These are phyloP conservation scores for Cryptosporidium parvum DNA, from an alignment of 169 alveolate species.

Conservation along the genomic window DNA sequence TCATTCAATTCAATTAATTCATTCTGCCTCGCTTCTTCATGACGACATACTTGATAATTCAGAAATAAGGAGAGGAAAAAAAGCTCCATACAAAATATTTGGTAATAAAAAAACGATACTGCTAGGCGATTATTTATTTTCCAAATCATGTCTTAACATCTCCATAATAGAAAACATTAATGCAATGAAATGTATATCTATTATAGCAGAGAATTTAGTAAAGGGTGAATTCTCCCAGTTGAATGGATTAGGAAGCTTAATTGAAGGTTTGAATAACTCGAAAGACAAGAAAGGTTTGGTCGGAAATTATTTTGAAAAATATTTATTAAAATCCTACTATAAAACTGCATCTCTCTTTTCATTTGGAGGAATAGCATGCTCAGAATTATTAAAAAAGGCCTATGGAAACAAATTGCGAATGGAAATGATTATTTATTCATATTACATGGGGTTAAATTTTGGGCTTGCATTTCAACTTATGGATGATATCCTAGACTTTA, in stretches of 20 bases:
- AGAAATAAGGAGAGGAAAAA: constrained; percentile 27
- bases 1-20: constrained; percentile 24
- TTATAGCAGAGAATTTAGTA: constrained; percentile 14
- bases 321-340: not conserved
- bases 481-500: constrained; percentile 13
- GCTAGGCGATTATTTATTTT: constrained; percentile 16
- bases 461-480: constrained; percentile 24
- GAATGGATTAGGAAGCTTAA: not conserved
- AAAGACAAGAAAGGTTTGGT: not conserved
- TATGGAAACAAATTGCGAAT: not conserved
- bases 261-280: constrained; percentile 3
- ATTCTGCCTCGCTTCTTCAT: constrained; percentile 11
- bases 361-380: constrained; percentile 22
- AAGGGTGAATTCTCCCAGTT: not conserved
- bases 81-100: constrained; percentile 10
- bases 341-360: constrained; percentile 33
- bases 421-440: not conserved
- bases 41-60: constrained; percentile 20
- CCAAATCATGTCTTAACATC: constrained; percentile 4
- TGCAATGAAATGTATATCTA: constrained; percentile 17
- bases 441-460: constrained; percentile 22
- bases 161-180: constrained; percentile 17
- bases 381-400: not conserved
- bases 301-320: not conserved
- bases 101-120: constrained; percentile 21